These are phyloP conservation scores for Scenedesmus sp. DNA, from an alignment of 163 green algal genomes.

Conservation along the genomic window DNA sequence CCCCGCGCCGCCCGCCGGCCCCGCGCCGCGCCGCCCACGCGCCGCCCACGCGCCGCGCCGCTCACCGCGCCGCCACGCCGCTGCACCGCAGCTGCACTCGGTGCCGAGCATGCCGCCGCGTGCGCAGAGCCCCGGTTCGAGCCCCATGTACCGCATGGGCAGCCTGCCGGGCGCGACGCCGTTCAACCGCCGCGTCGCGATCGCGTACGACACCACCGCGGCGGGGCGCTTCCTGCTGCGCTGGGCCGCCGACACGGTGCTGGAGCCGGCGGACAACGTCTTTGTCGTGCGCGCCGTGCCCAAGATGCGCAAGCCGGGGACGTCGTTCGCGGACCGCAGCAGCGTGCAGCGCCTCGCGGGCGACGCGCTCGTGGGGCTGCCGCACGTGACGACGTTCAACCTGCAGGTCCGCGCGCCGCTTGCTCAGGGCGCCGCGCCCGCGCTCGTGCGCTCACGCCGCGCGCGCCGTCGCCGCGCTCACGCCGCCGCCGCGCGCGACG, in stretches of 20 bases:
- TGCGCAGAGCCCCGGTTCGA: conserved; percentile 19
- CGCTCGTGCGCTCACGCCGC: too few species aligned
- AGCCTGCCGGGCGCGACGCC: conserved; percentile 17
- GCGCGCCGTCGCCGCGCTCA: too few species aligned
- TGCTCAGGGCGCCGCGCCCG: background rate
- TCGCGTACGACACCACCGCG: conserved; percentile 48
- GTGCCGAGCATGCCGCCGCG: too few species aligned
- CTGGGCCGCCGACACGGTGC: conserved; percentile 36
- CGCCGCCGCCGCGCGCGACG: too few species aligned
- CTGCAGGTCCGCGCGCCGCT: conserved; percentile 10
- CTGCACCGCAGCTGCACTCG: conserved; percentile 16
- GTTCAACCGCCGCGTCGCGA: conserved; percentile 43
- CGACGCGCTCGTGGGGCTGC: conserved; percentile 25
- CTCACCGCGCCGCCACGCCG: background rate
- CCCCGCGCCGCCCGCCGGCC: too few species aligned
- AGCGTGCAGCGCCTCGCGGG: conserved; percentile 46
- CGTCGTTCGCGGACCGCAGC: conserved; percentile 46
- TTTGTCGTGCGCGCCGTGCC: conserved; percentile 46
- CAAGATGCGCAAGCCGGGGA: conserved; percentile 39
- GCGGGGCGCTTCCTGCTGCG: conserved; percentile 39
- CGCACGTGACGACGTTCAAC: conserved; percentile 45
- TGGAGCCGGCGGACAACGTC: conserved; percentile 47
- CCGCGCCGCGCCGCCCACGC: too few species aligned
- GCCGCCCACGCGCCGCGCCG: too few species aligned
- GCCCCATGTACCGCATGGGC: conserved; percentile 34